A percentile compares a stretch with the other conserved stretches of the same genome.
Evolutionary conservation across 768 basidiomycete species (phyloP).

Genomic region (Calocera cornea): DNA sequence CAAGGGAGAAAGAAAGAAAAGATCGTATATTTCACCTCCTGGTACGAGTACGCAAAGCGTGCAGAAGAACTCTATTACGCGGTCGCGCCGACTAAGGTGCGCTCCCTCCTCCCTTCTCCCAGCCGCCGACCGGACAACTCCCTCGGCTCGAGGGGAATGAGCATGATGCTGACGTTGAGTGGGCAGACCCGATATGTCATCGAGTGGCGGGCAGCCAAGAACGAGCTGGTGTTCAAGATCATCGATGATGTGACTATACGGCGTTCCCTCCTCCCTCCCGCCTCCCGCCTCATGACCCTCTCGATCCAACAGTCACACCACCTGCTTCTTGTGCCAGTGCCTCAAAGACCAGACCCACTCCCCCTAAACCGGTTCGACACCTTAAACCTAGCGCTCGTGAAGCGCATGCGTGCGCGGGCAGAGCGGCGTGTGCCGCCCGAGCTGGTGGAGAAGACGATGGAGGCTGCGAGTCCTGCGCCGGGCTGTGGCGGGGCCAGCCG

Average conservation of each 20-base stretch:
- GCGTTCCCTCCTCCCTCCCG: conserved; percentile 12
- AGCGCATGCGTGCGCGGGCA: conserved; percentile 66
- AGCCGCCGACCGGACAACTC: no score
- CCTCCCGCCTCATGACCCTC: background rate
- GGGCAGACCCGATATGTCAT: conserved; percentile 74
- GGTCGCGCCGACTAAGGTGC: conserved; percentile 62
- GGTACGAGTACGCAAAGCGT: conserved; percentile 83
- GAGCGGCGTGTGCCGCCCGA: conserved; percentile 24
- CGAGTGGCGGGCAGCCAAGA: conserved; percentile 79
- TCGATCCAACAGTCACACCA: background rate
- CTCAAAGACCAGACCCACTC: conserved; percentile 94
- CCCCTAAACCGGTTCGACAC: conserved; percentile 90
- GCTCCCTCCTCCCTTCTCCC: conserved; percentile 23
- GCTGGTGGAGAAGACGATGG: conserved; percentile 15
- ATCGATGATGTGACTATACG: conserved; percentile 81
- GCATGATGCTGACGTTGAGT: background rate
- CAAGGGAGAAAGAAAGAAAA: background rate
- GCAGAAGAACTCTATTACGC: conserved; percentile 75
- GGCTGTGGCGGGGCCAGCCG: conserved; percentile 27
- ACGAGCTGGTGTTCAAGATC: conserved; percentile 82
- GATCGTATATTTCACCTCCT: conserved; percentile 82
- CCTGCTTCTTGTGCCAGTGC: conserved; percentile 40
- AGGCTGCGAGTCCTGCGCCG: conserved; percentile 22
- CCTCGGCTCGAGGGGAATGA: no score
- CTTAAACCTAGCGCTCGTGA: conserved; percentile 72